These are phyloP conservation scores for Morella rubra DNA, from an alignment of 306 rosid genomes.

Conservation along the genomic window DNA sequence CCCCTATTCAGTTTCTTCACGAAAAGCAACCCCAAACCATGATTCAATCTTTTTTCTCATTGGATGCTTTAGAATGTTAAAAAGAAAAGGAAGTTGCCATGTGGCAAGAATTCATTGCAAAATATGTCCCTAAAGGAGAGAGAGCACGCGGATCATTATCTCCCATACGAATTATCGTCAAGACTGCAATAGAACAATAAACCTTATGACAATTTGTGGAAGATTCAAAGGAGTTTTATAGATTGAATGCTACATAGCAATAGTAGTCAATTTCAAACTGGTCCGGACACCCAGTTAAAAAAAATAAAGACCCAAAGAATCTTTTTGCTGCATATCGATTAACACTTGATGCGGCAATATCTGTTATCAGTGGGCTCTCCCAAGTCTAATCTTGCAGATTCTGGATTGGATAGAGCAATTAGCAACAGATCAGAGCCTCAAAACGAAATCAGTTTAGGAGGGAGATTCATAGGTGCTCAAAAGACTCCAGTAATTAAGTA, in stretches of 20 bases:
- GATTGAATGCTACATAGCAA: too few species aligned
- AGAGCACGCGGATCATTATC: background rate
- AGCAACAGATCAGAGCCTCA: too few species aligned
- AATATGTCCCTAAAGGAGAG: background rate
- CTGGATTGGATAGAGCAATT: too few species aligned
- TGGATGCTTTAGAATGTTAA: constrained; percentile 1
- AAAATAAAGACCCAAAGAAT: too few species aligned
- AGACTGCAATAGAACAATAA: background rate
- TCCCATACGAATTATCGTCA: background rate
- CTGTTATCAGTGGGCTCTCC: too few species aligned
- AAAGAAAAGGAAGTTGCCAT: background rate
- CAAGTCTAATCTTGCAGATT: too few species aligned
- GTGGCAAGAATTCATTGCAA: constrained; percentile 3
- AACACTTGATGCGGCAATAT: too few species aligned
- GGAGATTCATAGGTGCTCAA: background rate
- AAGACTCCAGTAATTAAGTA: background rate
- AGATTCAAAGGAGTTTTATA: too few species aligned
- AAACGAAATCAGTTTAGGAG: background rate
- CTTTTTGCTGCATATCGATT: too few species aligned
- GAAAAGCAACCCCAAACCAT: background rate
- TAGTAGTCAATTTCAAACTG: too few species aligned
- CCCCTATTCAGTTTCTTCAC: background rate
- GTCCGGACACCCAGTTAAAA: too few species aligned
- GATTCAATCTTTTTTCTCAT: background rate
- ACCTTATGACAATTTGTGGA: too few species aligned